Percentiles rank a stretch among this genome's conserved stretches.
These are phyloP conservation scores for Suillus weaverae DNA, from an alignment of 768 basidiomycete genomes.

Conservation along the genomic window DNA sequence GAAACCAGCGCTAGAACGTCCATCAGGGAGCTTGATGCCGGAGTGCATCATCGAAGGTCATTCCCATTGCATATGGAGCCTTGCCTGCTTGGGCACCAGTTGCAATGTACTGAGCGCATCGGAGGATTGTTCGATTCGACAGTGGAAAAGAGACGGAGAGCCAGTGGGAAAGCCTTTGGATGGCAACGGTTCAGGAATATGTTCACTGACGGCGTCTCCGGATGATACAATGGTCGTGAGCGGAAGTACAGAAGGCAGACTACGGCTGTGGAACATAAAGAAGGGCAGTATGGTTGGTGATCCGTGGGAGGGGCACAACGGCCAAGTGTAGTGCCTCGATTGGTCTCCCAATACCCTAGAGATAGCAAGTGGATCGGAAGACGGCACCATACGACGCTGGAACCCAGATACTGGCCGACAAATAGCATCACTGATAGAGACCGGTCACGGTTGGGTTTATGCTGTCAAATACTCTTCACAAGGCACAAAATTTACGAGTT, in stretches of 20 bases:
- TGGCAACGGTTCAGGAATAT: too few relatives aligned
- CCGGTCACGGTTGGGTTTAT: background rate
- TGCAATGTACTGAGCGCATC: background rate
- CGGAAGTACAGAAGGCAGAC: background rate
- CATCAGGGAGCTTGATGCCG: background rate
- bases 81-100: background rate
- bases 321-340: slow-evolving; percentile 2
- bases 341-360: slow-evolving; percentile 7
- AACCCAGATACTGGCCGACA: slow-evolving; percentile 4
- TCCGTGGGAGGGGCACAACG: background rate
- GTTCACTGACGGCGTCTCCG: too few relatives aligned
- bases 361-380: background rate
- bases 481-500: too few relatives aligned
- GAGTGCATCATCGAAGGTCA: background rate
- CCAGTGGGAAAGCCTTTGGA: background rate
- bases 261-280: background rate
- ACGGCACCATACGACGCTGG: slow-evolving; percentile 12
- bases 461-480: background rate
- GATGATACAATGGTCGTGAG: background rate
- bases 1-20: background rate
- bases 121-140: background rate
- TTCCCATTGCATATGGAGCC: background rate
- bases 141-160: background rate
- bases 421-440: background rate
- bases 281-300: background rate